Evolutionary conservation across 345 rosid species (phyloP).

Genomic region (Euclidium syriacum): DNA sequence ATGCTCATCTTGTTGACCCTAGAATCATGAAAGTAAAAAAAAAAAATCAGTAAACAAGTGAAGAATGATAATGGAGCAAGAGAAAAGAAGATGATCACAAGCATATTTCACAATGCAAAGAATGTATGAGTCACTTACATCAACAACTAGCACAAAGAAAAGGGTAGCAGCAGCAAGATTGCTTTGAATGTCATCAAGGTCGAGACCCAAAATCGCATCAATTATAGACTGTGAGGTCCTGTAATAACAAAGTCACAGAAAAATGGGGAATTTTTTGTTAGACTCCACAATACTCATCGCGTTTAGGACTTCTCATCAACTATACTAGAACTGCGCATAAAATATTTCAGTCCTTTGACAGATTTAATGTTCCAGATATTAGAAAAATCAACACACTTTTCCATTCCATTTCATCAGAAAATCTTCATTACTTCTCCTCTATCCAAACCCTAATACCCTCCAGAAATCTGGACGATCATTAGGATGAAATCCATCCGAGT

Average conservation of each 20-base stretch:
- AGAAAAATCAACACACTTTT: not conserved
- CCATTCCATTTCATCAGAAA: not conserved
- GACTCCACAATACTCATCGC: not conserved
- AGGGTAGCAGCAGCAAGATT: slow-evolving; percentile 82
- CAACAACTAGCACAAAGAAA: slow-evolving; percentile 66
- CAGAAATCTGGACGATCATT: not conserved
- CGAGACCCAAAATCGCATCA: slow-evolving; percentile 77
- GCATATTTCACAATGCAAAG: not conserved
- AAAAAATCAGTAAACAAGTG: not conserved
- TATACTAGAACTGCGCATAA: not conserved
- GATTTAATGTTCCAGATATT: not conserved
- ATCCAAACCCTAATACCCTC: not conserved
- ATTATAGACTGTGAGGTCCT: slow-evolving; percentile 69
- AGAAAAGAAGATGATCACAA: not conserved
- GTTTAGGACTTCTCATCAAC: not conserved
- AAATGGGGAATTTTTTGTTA: not conserved
- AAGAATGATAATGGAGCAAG: not conserved
- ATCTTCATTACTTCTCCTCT: not conserved
- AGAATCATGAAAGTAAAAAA: slow-evolving; percentile 19
- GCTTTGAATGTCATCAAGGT: slow-evolving; percentile 70
- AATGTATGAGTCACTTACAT: slow-evolving; percentile 44
- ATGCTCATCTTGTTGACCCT: slow-evolving; percentile 85
- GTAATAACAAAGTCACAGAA: slow-evolving; percentile 23
- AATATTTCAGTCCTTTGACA: not conserved
- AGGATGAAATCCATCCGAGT: not conserved